These are phyloP conservation scores for Nigrospora sphaerica DNA, from an alignment of 2,329 filamentous ascomycete species.

Conservation along the genomic window DNA sequence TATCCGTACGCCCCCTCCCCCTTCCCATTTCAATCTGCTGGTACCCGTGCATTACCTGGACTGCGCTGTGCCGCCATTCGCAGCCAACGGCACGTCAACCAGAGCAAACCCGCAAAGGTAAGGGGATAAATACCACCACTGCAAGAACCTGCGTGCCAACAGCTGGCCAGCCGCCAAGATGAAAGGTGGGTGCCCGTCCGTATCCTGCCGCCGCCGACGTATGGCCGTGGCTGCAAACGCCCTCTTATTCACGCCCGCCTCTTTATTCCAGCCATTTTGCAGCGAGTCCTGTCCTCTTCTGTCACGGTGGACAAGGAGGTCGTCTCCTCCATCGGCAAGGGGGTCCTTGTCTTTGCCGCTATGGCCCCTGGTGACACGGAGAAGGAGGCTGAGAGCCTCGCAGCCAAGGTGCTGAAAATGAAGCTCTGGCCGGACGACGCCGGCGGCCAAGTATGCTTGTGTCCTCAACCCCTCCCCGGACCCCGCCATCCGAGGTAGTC, in stretches of 20 bases:
- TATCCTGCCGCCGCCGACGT: neutral
- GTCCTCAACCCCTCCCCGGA: neutral
- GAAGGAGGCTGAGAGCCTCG: conserved; percentile 79
- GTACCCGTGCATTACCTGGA: no score
- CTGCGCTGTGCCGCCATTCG: no score
- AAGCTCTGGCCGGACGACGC: conserved; percentile 84
- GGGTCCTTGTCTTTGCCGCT: conserved; percentile 84
- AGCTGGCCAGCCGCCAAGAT: conserved; percentile 3
- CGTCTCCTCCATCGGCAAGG: conserved; percentile 85
- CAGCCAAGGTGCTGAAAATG: conserved; percentile 80
- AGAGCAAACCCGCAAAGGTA: no score
- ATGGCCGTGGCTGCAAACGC: no score
- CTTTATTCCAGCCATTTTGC: conserved; percentile 64
- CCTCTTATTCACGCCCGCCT: neutral
- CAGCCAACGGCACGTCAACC: no score
- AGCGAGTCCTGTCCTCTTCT: conserved; percentile 89
- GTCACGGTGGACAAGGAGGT: conserved; percentile 90
- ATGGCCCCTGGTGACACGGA: conserved; percentile 84
- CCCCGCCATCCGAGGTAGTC: neutral
- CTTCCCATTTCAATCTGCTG: no score
- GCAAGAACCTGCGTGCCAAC: no score
- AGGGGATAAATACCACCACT: no score
- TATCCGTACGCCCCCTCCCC: no score
- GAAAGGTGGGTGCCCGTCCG: conserved; percentile 10
- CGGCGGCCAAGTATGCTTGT: conserved; percentile 50